Conservation (phyloP, 345 rosid genomes). For the Gossypium ekmanianum region DNA sequence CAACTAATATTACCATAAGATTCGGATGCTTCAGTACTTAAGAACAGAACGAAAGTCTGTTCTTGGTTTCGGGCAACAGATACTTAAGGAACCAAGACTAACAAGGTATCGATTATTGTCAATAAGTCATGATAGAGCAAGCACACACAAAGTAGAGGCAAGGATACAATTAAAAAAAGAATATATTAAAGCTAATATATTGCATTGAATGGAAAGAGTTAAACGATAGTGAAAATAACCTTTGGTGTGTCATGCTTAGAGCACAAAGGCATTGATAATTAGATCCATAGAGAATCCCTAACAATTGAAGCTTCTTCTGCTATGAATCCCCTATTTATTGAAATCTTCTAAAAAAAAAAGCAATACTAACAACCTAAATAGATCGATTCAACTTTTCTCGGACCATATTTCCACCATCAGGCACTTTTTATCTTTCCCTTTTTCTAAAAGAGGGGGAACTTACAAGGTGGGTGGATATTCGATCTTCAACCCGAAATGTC, state of each 20-base stretch:
- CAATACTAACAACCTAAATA: background rate
- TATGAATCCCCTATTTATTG: too few species aligned
- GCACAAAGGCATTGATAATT: background rate
- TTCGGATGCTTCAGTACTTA: background rate
- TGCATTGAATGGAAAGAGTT: constrained; percentile 4
- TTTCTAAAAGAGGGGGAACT: background rate
- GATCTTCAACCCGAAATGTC: background rate
- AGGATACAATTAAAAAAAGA: background rate
- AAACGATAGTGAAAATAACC: background rate
- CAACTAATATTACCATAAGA: background rate
- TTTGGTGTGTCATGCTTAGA: background rate
- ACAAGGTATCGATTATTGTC: background rate
- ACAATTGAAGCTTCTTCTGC: background rate
- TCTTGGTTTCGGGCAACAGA: background rate
- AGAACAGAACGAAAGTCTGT: background rate
- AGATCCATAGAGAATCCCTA: background rate
- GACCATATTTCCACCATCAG: background rate
- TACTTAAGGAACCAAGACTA: background rate
- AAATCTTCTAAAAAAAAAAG: background rate
- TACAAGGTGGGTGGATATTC: background rate
- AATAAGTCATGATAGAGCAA: background rate
- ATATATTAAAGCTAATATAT: background rate
- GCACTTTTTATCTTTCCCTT: constrained; percentile 1
- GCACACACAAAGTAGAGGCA: background rate
- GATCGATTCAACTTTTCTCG: background rate